Base-by-base conservation (phyloP, 2,329 filamentous ascomycete genomes). In the Dactylellina sp. region DNA sequence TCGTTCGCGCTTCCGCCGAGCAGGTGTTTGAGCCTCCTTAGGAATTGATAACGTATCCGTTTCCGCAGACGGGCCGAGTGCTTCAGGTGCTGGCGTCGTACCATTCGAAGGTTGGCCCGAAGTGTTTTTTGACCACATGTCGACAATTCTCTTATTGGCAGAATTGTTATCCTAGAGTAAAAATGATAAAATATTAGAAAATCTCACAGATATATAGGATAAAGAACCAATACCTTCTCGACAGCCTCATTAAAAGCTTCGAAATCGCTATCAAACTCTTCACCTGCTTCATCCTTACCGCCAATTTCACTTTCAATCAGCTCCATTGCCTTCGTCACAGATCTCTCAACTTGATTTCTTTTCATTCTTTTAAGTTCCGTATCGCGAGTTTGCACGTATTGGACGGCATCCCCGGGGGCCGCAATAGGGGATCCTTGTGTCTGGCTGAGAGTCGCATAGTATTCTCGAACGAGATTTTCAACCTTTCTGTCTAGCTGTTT, bases 321-420 rank as follows among this genome's bases (percentile, higher is more conserved):
- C 28, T 65, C 68, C 47, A 76, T 62, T 24, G 66, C 70, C 56
- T 68, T 72, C 9, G 42, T 63, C 25, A 74, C 61, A 11, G 62
- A 74, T 76, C 95, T 91, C 80, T 97, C 91, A 0, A 98, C 83
- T 0, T 90, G 84, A 74, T 89, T 89, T 81, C 95, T 96, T 40
- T 92, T 92, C 77, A 91, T 88, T 20, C 95, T 85, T 75, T 91
- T 92, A 20, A 98, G 82, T 60, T 53, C 59, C 24, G 68, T 72
- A 40, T 78, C 78, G 35, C 39, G 63, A 46, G 71, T 42, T 25
- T 76, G 91, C 75, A 98, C 92, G 70, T 87, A 87, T 40, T 93
- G 89, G 80, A 95, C 97, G 0, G 96, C 86, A 1, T 83, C 81
- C 1, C 85, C 81, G 2, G 89, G 83, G 39, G 63, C 70, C 28